Evolutionary conservation across 78 protist species (phyloP), one percentile per base, ranked within the genome.

Genomic region (Salpingoeca rosetta): DNA sequence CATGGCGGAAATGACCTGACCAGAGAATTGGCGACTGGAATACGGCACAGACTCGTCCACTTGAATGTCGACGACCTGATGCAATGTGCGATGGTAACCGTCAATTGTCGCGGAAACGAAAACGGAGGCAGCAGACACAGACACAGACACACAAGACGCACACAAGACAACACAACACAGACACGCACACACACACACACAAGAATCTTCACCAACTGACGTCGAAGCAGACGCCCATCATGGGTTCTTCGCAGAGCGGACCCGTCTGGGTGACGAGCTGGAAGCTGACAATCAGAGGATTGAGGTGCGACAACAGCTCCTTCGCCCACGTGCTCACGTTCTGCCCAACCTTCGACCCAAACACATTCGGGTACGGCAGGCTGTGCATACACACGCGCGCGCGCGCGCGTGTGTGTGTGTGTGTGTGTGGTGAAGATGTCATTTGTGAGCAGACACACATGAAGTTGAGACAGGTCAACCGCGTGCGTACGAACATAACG

Each of bases 171-270:
- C n/a, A n/a, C n/a, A n/a, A n/a, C n/a, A n/a, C n/a, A n/a, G n/a
- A n/a, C n/a, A n/a, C n/a, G n/a, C n/a, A n/a, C n/a, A n/a, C n/a
- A n/a, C n/a, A n/a, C n/a, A n/a, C n/a, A n/a, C n/a, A n/a, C n/a
- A n/a, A n/a, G n/a, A n/a, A n/a, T n/a, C n/a, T n/a, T n/a, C n/a
- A n/a, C n/a, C n/a, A n/a, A n/a, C n/a, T n/a, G n/a, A n/a, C n/a
- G n/a, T n/a, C 86, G 43, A 96, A 75, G 45, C 88, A 44, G 31
- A 97, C 98, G 2, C 97, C 98, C 40, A 22, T 77, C 93, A 97
- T 84, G n/a, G 99, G 99, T 81, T 98, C 99, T 17, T 93, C 97
- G 88, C 99, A 97, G 35, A 97, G 42, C 12, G 99, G 98, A 2
- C 99, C 99, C 1, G 85, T 65, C 7, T 57, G 26, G 22, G 91